Evolutionary conservation across 2,329 filamentous ascomycete genomes (phyloP), one percentile per base, ranked within the genome.

Genomic region (Penicillium concentricum): DNA sequence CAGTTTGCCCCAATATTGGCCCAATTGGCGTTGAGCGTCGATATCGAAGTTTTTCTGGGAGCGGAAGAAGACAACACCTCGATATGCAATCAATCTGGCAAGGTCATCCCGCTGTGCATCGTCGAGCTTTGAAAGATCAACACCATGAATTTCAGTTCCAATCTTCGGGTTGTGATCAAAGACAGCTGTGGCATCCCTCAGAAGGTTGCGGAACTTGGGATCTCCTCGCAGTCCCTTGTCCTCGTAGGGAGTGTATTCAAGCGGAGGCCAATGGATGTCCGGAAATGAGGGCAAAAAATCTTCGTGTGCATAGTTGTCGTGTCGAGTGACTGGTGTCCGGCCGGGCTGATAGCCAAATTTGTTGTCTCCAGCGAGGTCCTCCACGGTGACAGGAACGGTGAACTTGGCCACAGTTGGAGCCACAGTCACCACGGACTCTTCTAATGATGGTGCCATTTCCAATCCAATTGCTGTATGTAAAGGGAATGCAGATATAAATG

Each of bases 11-110:
- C 82, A 83, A 67, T 84, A 80, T 38, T 72, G 66, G 8, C 81
- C 81, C 4, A 85, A 72, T 53, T 79, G 74, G 10, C 81, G 72
- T 64, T 84, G 82, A 20, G 76, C 74, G n/a, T 83, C 76, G 45
- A 84, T 78, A 58, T 77, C 76, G 26, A 84, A 77, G 61, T 82
- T 79, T 54, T 80, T 75, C 66, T 85, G 83, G 46, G 79, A 72
- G 15, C 82, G 76, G 74, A 85, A 84, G 69, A 85, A 83, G 2
- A 85, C 82, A 0, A 85, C 82, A 4, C 83, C 82, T 42, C 83
- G 74, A 26, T 76, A 78, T 4, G 82, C 78, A 48, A 85, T 79
- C 44, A 84, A 66, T 6, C 81, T 73, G 2, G 81, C 81, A 4
- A 84, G 74, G 51, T 84, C 81, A 59, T 84, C 80, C 69, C 79